Base-by-base conservation (phyloP, 2,329 filamentous ascomycete species). In the Aspergillus chevalieri region DNA sequence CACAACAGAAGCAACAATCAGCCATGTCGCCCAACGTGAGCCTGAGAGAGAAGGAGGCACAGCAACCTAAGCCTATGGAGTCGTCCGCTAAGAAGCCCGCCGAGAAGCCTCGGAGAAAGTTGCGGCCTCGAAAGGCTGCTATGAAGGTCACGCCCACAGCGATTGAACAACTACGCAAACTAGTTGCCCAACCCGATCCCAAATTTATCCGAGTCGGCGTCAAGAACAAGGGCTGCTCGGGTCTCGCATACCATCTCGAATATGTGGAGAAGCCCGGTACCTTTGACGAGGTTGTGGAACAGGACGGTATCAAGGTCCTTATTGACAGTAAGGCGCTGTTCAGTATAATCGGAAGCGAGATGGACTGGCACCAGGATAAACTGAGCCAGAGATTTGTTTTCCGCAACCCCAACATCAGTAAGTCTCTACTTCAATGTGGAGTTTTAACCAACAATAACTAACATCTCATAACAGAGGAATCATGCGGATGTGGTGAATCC, bases 321-420 rank as follows among this genome's bases (percentile, higher is more conserved):
- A 93, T 98, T 50, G 93, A 98, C 70, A 95, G 89, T 78, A 97
- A 96, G 76, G 93, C 93, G 39, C 75, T 98, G 45, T 91, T 98
- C 68, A 97, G 92, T 70, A 97, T 98, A 47, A 96, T 98, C 61
- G 93, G 93, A 4, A 95, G 87, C 65, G 92, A 97, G 74, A 98
- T 98, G 93, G 93, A 98, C 66, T 98, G 92, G 91, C 79, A 92
- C 9, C 91, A 97, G 72, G 93, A 97, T 62, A 95, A 95, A 75
- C 74, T 98, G 56, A 95, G 86, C 68, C 82, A 91, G 70, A 80
- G 88, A 57, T 98, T 98, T 70, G 84, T 95, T 46, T 98, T 98
- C 74, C 85, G 83, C 67, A 98, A 98, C 68, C 93, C 93, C 2
- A 98, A 98, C 65, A 97, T 97, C 67, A 98, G 91, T 95, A 75